A percentile compares a stretch with the other conserved stretches of the same genome.
phyloP scores from a whole-genome alignment of 176 grass and related monocot species.

The Puccinellia tenuiflora region DNA sequence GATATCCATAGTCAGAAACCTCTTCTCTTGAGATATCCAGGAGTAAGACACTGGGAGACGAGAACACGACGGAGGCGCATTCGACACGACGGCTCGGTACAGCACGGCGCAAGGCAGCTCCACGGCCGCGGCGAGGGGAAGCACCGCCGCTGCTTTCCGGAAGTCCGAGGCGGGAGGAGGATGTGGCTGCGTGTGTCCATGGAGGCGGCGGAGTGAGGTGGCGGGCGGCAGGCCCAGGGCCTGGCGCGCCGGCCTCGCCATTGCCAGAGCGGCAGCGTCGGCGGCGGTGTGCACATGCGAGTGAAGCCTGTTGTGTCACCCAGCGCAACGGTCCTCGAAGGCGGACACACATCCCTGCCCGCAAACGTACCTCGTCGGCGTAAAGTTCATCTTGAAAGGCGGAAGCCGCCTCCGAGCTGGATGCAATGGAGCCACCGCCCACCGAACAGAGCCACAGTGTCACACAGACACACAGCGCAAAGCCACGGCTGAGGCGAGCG shows the following conservation, averaged over 20 bases:
- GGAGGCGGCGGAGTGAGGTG: background rate
- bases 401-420: background rate
- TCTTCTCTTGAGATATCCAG: constrained; percentile 61
- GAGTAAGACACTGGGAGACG: no score
- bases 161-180: background rate
- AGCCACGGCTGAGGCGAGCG: background rate
- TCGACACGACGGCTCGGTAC: constrained; percentile 25
- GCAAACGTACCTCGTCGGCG: background rate
- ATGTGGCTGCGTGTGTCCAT: background rate
- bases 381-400: background rate
- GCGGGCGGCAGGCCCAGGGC: background rate
- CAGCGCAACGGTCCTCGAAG: background rate
- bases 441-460: no score
- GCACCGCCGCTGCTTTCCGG: background rate
- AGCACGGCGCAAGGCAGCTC: constrained; percentile 42
- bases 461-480: no score
- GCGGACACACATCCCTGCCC: background rate
- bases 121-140: constrained; percentile 35
- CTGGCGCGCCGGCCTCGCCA: constrained; percentile 16
- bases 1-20: constrained; percentile 64
- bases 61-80: background rate
- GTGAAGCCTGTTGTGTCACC: background rate
- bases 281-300: background rate
- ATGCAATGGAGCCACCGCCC: no score
- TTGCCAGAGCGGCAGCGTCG: background rate